Base-by-base conservation (phyloP, 1,284 basidiomycete species). In the Puccinia sorghi region DNA sequence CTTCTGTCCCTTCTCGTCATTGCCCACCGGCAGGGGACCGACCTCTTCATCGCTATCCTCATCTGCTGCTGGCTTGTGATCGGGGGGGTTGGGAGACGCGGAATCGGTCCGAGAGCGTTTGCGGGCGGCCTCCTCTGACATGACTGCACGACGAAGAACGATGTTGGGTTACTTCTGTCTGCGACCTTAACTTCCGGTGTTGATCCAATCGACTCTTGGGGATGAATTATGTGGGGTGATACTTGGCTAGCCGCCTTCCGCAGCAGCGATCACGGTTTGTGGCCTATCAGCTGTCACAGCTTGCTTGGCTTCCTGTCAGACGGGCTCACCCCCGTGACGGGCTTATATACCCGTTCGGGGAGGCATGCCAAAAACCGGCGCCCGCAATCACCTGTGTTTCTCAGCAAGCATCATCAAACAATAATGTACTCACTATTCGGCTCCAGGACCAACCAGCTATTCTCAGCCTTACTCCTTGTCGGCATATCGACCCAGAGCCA, bases 41-140 rank as follows among this genome's bases (percentile, higher is more conserved):
- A 74, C 61, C 43, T 74, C 72, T 52, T 74, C 72, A n/a, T 74
- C 72, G 37, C 72, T 74, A 25, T 61, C 59, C 37, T 67, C 64
- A 27, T 67, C n/a, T 17, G n/a, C n/a, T 2, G n/a, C 6, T 67
- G 39, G 64, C n/a, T 48, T 67, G n/a, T 43, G 64, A 7, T 50
- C 64, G 15, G 64, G 41, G 7, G 41, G 64, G 13, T 25, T 22
- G 12, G 64, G 64, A 11, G 64, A 67, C 20, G 11, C 4, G 27
- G 64, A 67, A 27, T 67, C 43, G 64, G 41, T 15, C 15, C 64
- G 64, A 17, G 64, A 67, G 41, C 64, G 64, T 22, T 67, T 67
- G 12, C 27, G 41, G 1, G 43, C 41, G 39, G 8, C 43, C 22
- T 50, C 64, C 48, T 25, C 43, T 3, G 64, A 48, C 64, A 67